Conservation (phyloP, 148 eudicot genomes). For the Camellia japonica region DNA sequence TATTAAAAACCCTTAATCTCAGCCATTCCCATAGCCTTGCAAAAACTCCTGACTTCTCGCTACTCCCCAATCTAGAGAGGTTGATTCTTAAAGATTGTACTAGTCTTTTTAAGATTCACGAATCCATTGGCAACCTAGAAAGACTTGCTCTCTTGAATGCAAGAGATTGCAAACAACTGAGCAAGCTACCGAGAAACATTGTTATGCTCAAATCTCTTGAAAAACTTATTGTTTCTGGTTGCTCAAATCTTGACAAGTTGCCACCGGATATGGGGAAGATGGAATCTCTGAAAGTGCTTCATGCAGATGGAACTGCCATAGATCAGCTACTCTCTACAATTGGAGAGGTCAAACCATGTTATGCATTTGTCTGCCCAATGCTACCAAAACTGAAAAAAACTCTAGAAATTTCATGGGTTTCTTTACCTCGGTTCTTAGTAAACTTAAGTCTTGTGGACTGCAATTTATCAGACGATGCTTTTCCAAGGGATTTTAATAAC, state of each 20-base stretch:
- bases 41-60: too few species aligned
- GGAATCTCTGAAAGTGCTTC: neutral
- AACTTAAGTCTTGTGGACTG: neutral
- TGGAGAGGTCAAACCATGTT: neutral
- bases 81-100: too few species aligned
- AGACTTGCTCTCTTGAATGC: too few species aligned
- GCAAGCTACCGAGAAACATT: too few species aligned
- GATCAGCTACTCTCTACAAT: neutral
- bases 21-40: neutral
- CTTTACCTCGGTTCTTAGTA: neutral
- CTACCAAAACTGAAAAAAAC: neutral
- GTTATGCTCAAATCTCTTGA: too few species aligned
- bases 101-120: too few species aligned
- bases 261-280: neutral
- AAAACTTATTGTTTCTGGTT: neutral
- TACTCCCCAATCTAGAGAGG: too few species aligned
- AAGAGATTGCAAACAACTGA: too few species aligned
- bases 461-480: neutral
- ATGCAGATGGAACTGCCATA: neutral
- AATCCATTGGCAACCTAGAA: too few species aligned
- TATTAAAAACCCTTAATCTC: constrained; percentile 7
- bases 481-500: neutral
- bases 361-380: neutral
- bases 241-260: neutral
- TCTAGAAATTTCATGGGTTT: neutral